A percentile compares a stretch with the other conserved stretches of the same genome.
Conservation (phyloP, 2,329 filamentous ascomycete species). For the Hymenoscyphus linearis region DNA sequence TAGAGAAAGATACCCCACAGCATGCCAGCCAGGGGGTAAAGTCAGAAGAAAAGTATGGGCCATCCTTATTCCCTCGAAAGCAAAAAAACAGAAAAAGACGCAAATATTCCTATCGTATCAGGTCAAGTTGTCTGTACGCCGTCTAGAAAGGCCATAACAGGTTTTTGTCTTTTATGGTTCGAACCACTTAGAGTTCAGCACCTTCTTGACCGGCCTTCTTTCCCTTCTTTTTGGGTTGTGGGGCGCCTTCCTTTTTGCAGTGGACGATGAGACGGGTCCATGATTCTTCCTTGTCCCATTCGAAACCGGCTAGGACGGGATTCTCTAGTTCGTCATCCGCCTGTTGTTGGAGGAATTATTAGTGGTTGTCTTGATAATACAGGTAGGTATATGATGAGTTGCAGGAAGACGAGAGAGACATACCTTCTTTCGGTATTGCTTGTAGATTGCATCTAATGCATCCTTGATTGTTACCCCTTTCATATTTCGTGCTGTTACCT, state of each 20-base stretch:
- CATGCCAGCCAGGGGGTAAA: constrained; percentile 13
- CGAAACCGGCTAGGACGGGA: constrained; percentile 87
- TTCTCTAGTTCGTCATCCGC: constrained; percentile 85
- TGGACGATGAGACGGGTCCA: constrained; percentile 86
- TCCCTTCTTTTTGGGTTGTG: constrained; percentile 57
- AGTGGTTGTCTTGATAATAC: constrained; percentile 14
- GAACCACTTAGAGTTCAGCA: constrained; percentile 29
- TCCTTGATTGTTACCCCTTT: constrained; percentile 98
- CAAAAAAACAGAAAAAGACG: constrained; percentile 1
- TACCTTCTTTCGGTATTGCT: constrained; percentile 95
- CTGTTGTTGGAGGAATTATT: constrained; percentile 40
- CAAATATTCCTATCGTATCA: neutral
- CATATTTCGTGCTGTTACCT: constrained; percentile 84
- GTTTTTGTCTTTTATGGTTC: constrained; percentile 3
- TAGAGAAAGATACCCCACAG: constrained; percentile 3
- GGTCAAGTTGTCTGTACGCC: neutral
- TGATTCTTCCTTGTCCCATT: constrained; percentile 91
- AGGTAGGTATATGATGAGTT: neutral
- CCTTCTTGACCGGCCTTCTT: constrained; percentile 48
- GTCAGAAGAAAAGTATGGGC: constrained; percentile 6
- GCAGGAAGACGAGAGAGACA: constrained; percentile 30
- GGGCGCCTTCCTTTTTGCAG: constrained; percentile 66
- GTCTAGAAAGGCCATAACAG: constrained; percentile 16
- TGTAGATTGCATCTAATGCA: constrained; percentile 90
- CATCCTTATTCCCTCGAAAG: constrained; percentile 5